Evolutionary conservation across 129 eudicot genomes (phyloP).

Genomic region (Pittosporum tobira): DNA sequence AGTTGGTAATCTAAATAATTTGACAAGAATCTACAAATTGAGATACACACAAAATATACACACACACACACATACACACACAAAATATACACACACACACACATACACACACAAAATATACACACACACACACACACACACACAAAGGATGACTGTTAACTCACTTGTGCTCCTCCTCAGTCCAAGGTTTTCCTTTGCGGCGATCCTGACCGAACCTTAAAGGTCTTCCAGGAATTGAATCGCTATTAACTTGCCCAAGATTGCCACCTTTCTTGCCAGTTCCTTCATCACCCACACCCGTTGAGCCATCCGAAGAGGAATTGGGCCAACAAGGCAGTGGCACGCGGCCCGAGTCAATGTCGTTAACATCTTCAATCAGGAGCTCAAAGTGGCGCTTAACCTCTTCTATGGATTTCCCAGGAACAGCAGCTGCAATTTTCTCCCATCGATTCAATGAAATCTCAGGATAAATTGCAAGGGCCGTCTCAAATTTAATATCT

Average conservation of each 20-base stretch:
- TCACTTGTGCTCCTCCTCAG: slow-evolving; percentile 94
- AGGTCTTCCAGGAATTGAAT: slow-evolving; percentile 45
- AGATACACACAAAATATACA: background rate
- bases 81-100: too few relatives aligned
- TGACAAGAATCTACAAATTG: too few relatives aligned
- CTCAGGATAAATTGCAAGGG: slow-evolving; percentile 50
- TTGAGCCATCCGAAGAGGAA: slow-evolving; percentile 48
- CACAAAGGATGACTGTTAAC: background rate
- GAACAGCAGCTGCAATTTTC: slow-evolving; percentile 53
- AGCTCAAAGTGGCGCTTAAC: slow-evolving; percentile 65
- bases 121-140: too few relatives aligned
- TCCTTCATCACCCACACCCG: slow-evolving; percentile 39
- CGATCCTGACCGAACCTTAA: slow-evolving; percentile 72
- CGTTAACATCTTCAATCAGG: slow-evolving; percentile 52
- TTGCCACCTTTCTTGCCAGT: slow-evolving; percentile 48
- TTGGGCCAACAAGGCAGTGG: slow-evolving; percentile 57
- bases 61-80: too few relatives aligned
- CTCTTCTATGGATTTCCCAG: slow-evolving; percentile 65
- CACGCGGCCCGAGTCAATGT: slow-evolving; percentile 65
- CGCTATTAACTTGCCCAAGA: slow-evolving; percentile 25
- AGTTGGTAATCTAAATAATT: background rate
- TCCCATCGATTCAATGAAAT: slow-evolving; percentile 62
- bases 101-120: too few relatives aligned
- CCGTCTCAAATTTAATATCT: slow-evolving; percentile 71
- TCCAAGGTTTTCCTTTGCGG: slow-evolving; percentile 89